Conservation (phyloP, 2,329 filamentous ascomycete species). For the Coccinonectria pachysandricola region DNA sequence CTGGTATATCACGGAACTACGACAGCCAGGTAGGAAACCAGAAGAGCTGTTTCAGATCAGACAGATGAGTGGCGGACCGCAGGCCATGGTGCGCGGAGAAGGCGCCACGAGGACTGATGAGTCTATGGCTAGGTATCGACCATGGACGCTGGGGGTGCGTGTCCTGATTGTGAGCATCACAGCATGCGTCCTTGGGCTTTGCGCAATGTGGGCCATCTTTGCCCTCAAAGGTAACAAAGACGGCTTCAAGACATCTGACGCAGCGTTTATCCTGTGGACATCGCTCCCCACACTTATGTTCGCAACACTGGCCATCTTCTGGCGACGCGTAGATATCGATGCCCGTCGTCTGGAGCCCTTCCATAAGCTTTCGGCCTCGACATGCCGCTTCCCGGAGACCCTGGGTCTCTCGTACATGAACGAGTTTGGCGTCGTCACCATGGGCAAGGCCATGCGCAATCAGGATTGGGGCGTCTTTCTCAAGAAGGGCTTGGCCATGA, state of each 20-base stretch:
- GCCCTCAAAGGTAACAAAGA: conserved; percentile 9
- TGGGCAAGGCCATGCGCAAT: conserved; percentile 13
- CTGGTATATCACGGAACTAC: conserved; percentile 19
- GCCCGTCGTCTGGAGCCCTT: conserved; percentile 17
- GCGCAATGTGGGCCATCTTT: conserved; percentile 15
- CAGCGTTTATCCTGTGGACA: conserved; percentile 16
- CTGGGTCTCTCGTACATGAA: conserved; percentile 20
- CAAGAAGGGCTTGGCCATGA: conserved; percentile 14
- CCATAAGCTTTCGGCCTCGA: conserved; percentile 12
- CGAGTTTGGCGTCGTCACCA: conserved; percentile 16
- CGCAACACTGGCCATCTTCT: conserved; percentile 9
- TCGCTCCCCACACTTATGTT: conserved; percentile 18
- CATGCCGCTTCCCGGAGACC: conserved; percentile 14
- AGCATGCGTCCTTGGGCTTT: conserved; percentile 12
- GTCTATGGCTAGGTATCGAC: conserved; percentile 12
- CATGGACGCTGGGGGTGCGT: conserved; percentile 14
- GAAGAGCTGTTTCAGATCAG: conserved; percentile 17
- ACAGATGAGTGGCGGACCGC: conserved; percentile 13
- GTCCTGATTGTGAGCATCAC: conserved; percentile 9
- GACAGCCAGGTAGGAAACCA: conserved; percentile 11
- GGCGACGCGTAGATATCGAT: conserved; percentile 17
- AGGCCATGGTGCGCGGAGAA: conserved; percentile 6
- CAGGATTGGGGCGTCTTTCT: conserved; percentile 20
- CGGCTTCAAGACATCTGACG: conserved; percentile 11
- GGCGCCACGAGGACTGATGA: conserved; percentile 5